A percentile compares a stretch with the other conserved stretches of the same genome.
phyloP scores from a whole-genome alignment of 495 filamentous ascomycete genomes.

The Podospora sp. region DNA sequence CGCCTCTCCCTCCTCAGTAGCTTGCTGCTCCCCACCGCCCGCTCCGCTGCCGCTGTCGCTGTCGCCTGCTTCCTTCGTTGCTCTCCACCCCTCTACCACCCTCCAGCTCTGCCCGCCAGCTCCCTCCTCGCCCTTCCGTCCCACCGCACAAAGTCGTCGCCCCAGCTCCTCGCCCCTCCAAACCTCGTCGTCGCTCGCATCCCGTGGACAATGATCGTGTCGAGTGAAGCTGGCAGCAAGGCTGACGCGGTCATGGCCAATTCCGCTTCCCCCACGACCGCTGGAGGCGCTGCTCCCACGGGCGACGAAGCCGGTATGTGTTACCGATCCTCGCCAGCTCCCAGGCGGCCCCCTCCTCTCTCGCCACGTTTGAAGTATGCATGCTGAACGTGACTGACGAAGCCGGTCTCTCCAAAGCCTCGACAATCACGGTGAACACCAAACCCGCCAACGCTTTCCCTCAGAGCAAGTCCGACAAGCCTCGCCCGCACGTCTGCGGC shows the following conservation, averaged over 20 bases:
- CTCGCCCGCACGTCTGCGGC: slow-evolving; percentile 88
- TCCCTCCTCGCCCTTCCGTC: background rate
- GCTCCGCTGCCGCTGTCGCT: slow-evolving; percentile 29
- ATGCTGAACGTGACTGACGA: slow-evolving; percentile 26
- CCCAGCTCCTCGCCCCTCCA: slow-evolving; percentile 1
- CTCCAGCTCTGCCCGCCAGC: background rate
- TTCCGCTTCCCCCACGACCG: slow-evolving; percentile 29
- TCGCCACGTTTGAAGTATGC: background rate
- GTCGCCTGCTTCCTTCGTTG: background rate
- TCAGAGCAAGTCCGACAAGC: slow-evolving; percentile 94
- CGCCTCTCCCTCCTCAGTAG: slow-evolving; percentile 33
- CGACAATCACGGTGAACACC: slow-evolving; percentile 56
- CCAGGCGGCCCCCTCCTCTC: background rate
- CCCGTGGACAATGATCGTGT: slow-evolving; percentile 36
- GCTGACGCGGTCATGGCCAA: slow-evolving; percentile 40
- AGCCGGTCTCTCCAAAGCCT: slow-evolving; percentile 39
- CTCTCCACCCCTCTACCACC: slow-evolving; percentile 8
- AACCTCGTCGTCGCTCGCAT: background rate
- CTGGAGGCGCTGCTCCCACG: slow-evolving; percentile 26
- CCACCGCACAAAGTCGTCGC: slow-evolving; percentile 26
- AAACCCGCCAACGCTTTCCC: slow-evolving; percentile 57
- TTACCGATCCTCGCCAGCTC: slow-evolving; percentile 1
- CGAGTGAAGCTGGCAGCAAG: slow-evolving; percentile 36
- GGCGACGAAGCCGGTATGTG: slow-evolving; percentile 43
- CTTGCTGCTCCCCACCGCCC: slow-evolving; percentile 27